Evolutionary conservation across 371 early-diverging fungal genomes (phyloP).

Genomic region (Mucor saturninus): DNA sequence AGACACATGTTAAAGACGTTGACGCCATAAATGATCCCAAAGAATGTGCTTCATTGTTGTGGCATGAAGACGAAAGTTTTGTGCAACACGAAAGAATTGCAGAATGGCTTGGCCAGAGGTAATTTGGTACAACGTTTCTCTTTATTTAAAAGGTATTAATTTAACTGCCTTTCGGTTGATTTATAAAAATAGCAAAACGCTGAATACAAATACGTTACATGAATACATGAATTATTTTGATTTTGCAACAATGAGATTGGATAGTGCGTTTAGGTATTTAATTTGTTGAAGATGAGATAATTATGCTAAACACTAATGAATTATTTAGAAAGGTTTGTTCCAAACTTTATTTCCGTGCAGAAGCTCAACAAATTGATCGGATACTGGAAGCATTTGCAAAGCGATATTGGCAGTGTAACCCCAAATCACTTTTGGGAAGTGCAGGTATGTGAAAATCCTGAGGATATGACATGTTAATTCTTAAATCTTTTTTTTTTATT

Average conservation of each 20-base stretch:
- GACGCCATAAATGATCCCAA: slow-evolving; percentile 22
- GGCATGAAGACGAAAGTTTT: slow-evolving; percentile 48
- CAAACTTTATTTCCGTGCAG: slow-evolving; percentile 84
- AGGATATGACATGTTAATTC: neutral
- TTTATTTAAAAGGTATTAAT: neutral
- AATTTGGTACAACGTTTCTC: slow-evolving; percentile 5
- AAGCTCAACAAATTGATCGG: slow-evolving; percentile 91
- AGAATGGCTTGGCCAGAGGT: slow-evolving; percentile 57
- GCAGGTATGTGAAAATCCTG: slow-evolving; percentile 30
- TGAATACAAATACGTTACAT: slow-evolving; percentile 61
- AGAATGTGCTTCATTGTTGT: slow-evolving; percentile 38
- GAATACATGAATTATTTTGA: slow-evolving; percentile 80
- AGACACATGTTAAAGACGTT: neutral
- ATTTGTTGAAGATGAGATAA: neutral
- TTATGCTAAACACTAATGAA: neutral
- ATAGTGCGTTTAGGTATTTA: slow-evolving; percentile 74
- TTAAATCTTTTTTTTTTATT: too few relatives aligned
- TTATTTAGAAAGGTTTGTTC: slow-evolving; percentile 64
- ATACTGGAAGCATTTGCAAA: slow-evolving; percentile 82
- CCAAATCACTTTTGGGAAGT: slow-evolving; percentile 57
- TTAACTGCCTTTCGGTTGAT: neutral
- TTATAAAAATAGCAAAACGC: slow-evolving; percentile 42
- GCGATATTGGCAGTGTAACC: slow-evolving; percentile 85
- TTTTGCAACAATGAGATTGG: slow-evolving; percentile 72
- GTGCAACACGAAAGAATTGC: slow-evolving; percentile 48